Evolutionary conservation across 768 basidiomycete species (phyloP), one percentile per base, ranked within the genome.

Genomic region (Boletellus sp.): DNA sequence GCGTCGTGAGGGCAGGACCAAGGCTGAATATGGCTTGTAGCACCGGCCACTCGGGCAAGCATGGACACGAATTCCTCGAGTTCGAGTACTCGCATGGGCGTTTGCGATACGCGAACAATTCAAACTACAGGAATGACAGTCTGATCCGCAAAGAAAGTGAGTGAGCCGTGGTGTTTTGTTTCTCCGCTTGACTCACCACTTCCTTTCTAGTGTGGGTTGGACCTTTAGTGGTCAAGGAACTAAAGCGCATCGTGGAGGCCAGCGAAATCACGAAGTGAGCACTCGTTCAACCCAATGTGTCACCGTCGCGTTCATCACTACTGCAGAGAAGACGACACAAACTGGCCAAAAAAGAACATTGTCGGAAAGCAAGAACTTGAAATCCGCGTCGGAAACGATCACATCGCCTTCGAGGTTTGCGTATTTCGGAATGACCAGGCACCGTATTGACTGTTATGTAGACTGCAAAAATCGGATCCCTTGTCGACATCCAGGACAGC

Each of bases 341-440:
- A 92, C 62, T 99, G 96, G 96, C 96, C 96, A 4, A 96, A 97
- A 74, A 97, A 96, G 76, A 95, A 95, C 68, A 94, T 97, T 26
- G 94, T 97, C 23, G 96, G 96, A 41, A 94, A 95, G 72, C 96
- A 99, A 68, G 95, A 98, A 70, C 79, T 99, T 34, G 96, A 99
- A 70, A 91, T 98, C 50, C 83, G 93, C 45, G 67, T 96, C 42
- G 94, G 94, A 31, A 93, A 85, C 59, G 91, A 96, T 60, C 96
- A 98, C 64, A 97, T 98, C 50, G 85, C 93, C 3, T 98, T 98
- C 55, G 94, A 99, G 79, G 94, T 94, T 41, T 45, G 81, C 67
- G 2, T 3, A 3, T 19, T 31, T 24, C 13, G 8, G 7, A 9
- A 28, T 3, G 0, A 13, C 22, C 12, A 11, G n/a, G 8, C 44